Conservation (phyloP, 305 asterid genomes). For the Striga hermonthica region DNA sequence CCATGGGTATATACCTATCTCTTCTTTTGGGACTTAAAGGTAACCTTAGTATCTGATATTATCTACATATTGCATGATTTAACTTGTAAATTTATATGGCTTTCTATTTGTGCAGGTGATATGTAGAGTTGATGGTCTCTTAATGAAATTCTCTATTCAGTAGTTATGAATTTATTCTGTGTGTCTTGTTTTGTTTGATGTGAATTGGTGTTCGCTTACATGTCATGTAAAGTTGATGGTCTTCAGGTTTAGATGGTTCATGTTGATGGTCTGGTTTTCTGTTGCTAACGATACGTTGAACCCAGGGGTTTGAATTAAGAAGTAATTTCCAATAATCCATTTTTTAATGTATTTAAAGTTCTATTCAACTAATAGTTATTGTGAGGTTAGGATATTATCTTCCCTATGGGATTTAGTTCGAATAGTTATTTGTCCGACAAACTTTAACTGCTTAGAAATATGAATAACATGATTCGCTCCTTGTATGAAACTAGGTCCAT, state of each 20-base stretch:
- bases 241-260: neutral
- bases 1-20: neutral
- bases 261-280: neutral
- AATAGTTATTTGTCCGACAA: too few relatives aligned
- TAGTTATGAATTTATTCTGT: neutral
- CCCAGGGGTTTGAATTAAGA: neutral
- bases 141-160: too few relatives aligned
- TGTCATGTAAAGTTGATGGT: conserved; percentile 4
- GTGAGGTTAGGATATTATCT: too few relatives aligned
- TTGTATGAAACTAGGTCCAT: too few relatives aligned
- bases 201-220: conserved; percentile 1
- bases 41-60: conserved; percentile 11
- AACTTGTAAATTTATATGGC: too few relatives aligned
- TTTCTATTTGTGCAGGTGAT: neutral
- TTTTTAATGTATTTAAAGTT: too few relatives aligned
- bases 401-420: too few relatives aligned
- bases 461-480: too few relatives aligned
- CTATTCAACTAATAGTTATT: too few relatives aligned
- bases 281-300: neutral
- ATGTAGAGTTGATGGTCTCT: neutral
- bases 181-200: conserved; percentile 2
- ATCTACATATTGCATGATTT: neutral
- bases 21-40: conserved; percentile 14
- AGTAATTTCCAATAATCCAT: too few relatives aligned
- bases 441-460: too few relatives aligned